A percentile compares a stretch with the other conserved stretches of the same genome.
Conservation (phyloP, 345 rosid genomes). For the Balakata baccata region DNA sequence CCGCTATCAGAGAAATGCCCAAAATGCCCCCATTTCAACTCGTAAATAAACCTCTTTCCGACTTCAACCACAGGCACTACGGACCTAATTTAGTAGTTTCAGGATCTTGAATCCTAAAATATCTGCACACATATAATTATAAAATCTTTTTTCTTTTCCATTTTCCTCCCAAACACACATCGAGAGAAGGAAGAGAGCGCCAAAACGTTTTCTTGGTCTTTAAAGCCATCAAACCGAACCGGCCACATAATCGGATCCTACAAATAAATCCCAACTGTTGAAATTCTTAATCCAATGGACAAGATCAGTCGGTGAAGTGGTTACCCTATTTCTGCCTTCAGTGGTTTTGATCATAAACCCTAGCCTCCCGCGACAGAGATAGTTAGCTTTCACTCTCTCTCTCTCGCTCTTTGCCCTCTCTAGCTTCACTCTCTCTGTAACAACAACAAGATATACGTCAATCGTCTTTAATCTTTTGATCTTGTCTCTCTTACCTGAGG, state of each 20-base stretch:
- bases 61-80: background rate
- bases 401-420: background rate
- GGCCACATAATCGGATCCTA: slow-evolving; percentile 4
- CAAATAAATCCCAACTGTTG: slow-evolving; percentile 12
- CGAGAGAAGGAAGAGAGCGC: background rate
- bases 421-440: background rate
- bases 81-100: slow-evolving; percentile 6
- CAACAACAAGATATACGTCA: background rate
- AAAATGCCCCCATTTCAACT: background rate
- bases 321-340: slow-evolving; percentile 4
- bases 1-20: background rate
- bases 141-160: background rate
- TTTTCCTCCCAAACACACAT: background rate
- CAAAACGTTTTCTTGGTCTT: slow-evolving; percentile 3
- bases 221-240: background rate
- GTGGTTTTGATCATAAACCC: slow-evolving; percentile 25
- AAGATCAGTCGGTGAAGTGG: slow-evolving; percentile 3
- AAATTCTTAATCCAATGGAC: slow-evolving; percentile 2
- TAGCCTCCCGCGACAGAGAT: slow-evolving; percentile 12
- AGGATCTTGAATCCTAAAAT: background rate
- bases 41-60: background rate
- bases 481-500: background rate
- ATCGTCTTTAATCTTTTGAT: background rate
- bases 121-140: background rate
- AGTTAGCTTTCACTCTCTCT: background rate